Evolutionary conservation across 2,329 filamentous ascomycete genomes (phyloP), one percentile per base, ranked within the genome.

Genomic region (Emydomyces testavorans): DNA sequence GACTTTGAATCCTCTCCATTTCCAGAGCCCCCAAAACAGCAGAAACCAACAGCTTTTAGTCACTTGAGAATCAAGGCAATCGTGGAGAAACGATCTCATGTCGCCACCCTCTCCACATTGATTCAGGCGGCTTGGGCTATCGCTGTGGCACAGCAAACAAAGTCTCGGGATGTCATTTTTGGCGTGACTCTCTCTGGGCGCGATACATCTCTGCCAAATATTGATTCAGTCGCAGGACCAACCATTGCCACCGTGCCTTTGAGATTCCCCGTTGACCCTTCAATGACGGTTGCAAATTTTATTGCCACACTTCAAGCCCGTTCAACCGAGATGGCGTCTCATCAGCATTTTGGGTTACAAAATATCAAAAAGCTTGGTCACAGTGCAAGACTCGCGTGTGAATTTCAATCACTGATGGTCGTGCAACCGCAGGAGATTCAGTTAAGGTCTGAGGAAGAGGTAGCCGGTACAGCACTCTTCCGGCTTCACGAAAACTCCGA

Each of bases 321-420:
- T 46, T 72, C 51, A 72, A 74, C 77, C 58, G 62, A 75, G 31
- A 65, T 78, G 49, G 77, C 79, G 70, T 77, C 77, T 54, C 76
- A 73, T 18, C 72, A 73, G 36, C 72, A 71, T 1, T 70, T 79
- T 6, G 63, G 65, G 3, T 64, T 67, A 31, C 54, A 61, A 0
- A 67, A 70, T 6, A 78, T 80, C 70, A 63, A 75, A 51, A 63
- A 65, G 21, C 59, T 78, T n/a, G 75, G 73, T 52, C 62, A 70
- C 1, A 64, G 69, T 49, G 59, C 63, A 5, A 57, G 60, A 6
- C 54, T 58, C 6, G 67, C 66, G n/a, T 70, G 64, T 51, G 58
- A 65, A 10, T 67, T 71, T 50, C 60, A 65, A 26, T 70, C 62
- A 40, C 53, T 69, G 36, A 57, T 71, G 6, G 64, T 61, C 1